These are phyloP conservation scores for Vaccinium darrowii DNA, from an alignment of 148 eudicot species.

Conservation along the genomic window DNA sequence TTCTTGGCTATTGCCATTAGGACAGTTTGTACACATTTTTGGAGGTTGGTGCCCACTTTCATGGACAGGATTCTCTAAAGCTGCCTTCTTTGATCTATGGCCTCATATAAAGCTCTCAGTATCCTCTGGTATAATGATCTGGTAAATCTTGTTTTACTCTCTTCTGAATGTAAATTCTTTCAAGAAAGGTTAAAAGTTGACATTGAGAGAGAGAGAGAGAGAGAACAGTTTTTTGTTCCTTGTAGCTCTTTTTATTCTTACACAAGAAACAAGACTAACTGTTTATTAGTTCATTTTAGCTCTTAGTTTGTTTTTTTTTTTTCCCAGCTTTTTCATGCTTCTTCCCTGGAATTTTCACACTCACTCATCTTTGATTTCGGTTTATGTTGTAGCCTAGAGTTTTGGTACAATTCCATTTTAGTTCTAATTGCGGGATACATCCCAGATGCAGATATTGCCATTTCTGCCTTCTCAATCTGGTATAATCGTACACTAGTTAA, in stretches of 20 bases:
- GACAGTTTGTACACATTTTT: constrained; percentile 47
- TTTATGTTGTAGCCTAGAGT: constrained; percentile 43
- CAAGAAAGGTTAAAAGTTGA: no score
- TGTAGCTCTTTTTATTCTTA: no score
- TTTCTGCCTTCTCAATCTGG: constrained; percentile 81
- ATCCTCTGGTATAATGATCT: constrained; percentile 62
- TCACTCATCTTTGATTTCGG: not conserved
- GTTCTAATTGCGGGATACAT: constrained; percentile 63
- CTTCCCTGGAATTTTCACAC: not conserved
- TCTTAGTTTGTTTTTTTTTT: not conserved
- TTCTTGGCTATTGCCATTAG: constrained; percentile 39
- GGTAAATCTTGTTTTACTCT: constrained; percentile 23
- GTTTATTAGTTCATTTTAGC: not conserved
- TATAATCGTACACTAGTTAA: constrained; percentile 4
- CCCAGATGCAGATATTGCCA: constrained; percentile 60
- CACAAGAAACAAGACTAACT: not conserved
- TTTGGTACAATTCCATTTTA: constrained; percentile 72
- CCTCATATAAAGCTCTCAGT: constrained; percentile 56
- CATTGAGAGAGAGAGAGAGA: no score
- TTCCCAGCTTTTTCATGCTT: not conserved
- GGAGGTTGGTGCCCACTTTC: constrained; percentile 62
- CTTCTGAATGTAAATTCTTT: not conserved
- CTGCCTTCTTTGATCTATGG: constrained; percentile 45
- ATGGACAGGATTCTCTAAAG: constrained; percentile 55
- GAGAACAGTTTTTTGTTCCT: no score